Percentiles rank a stretch among this genome's conserved stretches.
These are phyloP conservation scores for Mariannaea sp. DNA, from an alignment of 2,329 filamentous ascomycete species.

Conservation along the genomic window DNA sequence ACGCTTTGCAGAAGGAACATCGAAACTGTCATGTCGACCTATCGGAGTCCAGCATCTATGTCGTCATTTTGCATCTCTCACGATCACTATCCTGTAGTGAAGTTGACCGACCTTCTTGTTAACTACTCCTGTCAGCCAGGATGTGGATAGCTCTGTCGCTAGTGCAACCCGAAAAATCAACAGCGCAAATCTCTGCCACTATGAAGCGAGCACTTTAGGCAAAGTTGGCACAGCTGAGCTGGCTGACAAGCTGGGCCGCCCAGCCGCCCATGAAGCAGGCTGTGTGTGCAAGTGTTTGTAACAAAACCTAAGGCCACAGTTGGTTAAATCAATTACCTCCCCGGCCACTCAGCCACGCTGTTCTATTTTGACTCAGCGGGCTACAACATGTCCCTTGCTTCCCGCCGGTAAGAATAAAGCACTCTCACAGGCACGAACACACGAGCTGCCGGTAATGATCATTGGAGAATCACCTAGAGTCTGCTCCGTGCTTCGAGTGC, in stretches of 20 bases:
- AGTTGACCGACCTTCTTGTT: slow-evolving; percentile 9
- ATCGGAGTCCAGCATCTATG: too few species aligned
- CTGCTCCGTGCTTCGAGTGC: too few species aligned
- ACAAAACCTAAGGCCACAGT: not conserved
- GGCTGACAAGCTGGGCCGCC: too few species aligned
- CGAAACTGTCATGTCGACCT: too few species aligned
- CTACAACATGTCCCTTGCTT: slow-evolving; percentile 5
- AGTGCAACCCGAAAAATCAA: too few species aligned
- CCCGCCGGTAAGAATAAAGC: not conserved
- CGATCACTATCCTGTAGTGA: not conserved
- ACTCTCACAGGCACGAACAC: not conserved
- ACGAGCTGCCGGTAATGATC: too few species aligned
- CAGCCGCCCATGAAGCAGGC: not conserved
- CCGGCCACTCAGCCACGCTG: slow-evolving; percentile 17
- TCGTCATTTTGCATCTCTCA: not conserved
- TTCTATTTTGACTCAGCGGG: slow-evolving; percentile 12
- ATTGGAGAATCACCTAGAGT: too few species aligned
- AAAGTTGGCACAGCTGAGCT: too few species aligned
- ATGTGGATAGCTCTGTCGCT: not conserved
- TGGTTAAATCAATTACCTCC: not conserved
- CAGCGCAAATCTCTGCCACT: too few species aligned
- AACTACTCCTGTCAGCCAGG: slow-evolving; percentile 6
- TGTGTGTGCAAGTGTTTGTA: slow-evolving; percentile 10
- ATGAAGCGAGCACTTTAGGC: too few species aligned
- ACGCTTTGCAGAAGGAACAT: too few species aligned